These are phyloP conservation scores for Chaetomium strumarium DNA, from an alignment of 2,329 filamentous ascomycete species.

Conservation along the genomic window DNA sequence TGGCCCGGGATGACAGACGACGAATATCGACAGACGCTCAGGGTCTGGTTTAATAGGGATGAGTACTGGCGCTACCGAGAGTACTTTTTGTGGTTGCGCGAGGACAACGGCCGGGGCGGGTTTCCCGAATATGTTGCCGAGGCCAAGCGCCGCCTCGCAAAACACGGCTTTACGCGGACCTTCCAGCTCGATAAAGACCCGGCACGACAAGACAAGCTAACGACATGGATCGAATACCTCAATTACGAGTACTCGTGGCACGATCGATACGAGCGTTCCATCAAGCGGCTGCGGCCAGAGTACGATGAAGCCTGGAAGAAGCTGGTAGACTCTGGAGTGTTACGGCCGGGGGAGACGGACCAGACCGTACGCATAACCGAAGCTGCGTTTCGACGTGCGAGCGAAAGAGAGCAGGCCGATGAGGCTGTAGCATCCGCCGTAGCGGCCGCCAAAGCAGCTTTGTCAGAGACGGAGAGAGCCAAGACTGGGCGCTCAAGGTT, in stretches of 20 bases:
- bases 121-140: constrained; percentile 6
- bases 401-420: constrained; percentile 18
- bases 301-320: constrained; percentile 30
- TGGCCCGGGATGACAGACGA: constrained; percentile 3
- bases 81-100: neutral
- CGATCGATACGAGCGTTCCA: constrained; percentile 16
- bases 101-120: neutral
- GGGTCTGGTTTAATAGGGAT: neutral
- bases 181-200: constrained; percentile 30
- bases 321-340: constrained; percentile 29
- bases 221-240: constrained; percentile 38
- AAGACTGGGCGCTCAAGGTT: constrained; percentile 10
- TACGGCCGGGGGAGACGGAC: constrained; percentile 27
- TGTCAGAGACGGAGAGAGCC: constrained; percentile 7
- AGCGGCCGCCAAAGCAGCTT: constrained; percentile 9
- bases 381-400: constrained; percentile 11
- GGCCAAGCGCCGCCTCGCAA: constrained; percentile 26
- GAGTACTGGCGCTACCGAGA: neutral
- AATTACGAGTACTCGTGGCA: constrained; percentile 23
- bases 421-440: constrained; percentile 19
- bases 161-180: constrained; percentile 26
- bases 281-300: constrained; percentile 21
- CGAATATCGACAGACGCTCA: constrained; percentile 4
- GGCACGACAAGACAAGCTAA: constrained; percentile 29
- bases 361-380: constrained; percentile 20